phyloP scores from a whole-genome alignment of 169 alveolate species.

The Eimeria maxima region DNA sequence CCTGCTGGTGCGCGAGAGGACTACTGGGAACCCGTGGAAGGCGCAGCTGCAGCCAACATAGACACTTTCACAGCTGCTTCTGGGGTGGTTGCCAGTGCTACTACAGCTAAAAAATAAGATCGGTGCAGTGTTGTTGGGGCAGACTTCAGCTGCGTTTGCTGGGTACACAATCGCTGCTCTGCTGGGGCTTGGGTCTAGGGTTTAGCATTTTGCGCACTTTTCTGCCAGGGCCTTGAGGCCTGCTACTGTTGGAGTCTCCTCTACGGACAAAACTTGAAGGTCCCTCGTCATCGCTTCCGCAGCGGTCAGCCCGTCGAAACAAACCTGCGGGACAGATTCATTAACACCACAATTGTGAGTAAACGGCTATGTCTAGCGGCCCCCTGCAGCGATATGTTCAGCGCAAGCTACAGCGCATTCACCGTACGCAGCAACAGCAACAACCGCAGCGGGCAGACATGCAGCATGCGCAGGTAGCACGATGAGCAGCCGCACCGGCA shows the following conservation, averaged over 20 bases:
- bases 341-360: not conserved
- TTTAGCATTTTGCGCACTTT: not conserved
- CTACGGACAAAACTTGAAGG: conserved; percentile 1
- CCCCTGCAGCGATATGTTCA: not conserved
- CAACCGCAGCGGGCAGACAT: not conserved
- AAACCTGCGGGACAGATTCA: conserved; percentile 2
- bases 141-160: not conserved
- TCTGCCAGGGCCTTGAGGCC: conserved; percentile 48
- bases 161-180: not conserved
- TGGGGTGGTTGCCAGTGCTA: not conserved
- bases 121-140: not conserved
- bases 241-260: conserved; percentile 26
- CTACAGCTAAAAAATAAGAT: not conserved
- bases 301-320: conserved; percentile 59
- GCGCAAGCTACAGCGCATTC: not conserved
- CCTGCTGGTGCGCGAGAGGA: conserved; percentile 54
- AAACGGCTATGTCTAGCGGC: no score
- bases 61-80: not conserved
- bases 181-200: not conserved
- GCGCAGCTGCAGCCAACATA: conserved; percentile 48
- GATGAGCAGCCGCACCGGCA: not conserved
- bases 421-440: not conserved
- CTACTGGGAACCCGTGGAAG: conserved; percentile 40
- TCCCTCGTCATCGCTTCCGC: conserved; percentile 53
- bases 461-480: not conserved